These are phyloP conservation scores for Yamadazyma songkhlaensis DNA, from an alignment of 1,139 yeast species.

Conservation along the genomic window DNA sequence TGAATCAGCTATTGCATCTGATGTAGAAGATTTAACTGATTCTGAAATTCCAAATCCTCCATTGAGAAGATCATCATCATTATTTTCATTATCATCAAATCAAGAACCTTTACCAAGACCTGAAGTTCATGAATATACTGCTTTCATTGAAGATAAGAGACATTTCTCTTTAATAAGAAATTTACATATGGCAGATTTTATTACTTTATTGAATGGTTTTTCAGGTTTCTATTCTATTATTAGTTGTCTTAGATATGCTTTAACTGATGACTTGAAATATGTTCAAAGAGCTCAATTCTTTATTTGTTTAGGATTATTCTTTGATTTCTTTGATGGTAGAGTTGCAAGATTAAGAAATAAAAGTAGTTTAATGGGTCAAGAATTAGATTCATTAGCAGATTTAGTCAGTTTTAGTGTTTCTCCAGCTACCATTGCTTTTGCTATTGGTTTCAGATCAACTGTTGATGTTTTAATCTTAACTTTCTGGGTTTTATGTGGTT, in stretches of 20 bases:
- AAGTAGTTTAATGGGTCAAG: constrained; percentile 94
- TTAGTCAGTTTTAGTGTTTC: constrained; percentile 89
- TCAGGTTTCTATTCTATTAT: constrained; percentile 88
- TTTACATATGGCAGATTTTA: constrained; percentile 92
- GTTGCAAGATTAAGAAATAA: constrained; percentile 94
- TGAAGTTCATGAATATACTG: constrained; percentile 71
- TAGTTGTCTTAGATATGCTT: constrained; percentile 76
- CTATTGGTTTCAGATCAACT: constrained; percentile 84
- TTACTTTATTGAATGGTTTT: constrained; percentile 87
- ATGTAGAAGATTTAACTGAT: constrained; percentile 24
- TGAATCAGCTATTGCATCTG: constrained; percentile 40
- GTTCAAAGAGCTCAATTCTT: constrained; percentile 88
- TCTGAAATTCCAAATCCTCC: constrained; percentile 21
- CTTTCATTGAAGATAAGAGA: constrained; percentile 74
- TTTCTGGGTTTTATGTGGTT: constrained; percentile 89
- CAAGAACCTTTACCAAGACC: constrained; percentile 52
- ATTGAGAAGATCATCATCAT: constrained; percentile 43
- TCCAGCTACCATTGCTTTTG: constrained; percentile 90
- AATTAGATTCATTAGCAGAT: constrained; percentile 93
- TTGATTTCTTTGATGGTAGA: constrained; percentile 95
- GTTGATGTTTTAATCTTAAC: constrained; percentile 73
- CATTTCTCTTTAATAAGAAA: constrained; percentile 76
- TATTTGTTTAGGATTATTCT: constrained; percentile 83
- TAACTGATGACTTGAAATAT: constrained; percentile 65
- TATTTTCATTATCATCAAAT: constrained; percentile 40